These are phyloP conservation scores for Hygrophoropsis aurantiaca DNA, from an alignment of 768 basidiomycete species.

Conservation along the genomic window DNA sequence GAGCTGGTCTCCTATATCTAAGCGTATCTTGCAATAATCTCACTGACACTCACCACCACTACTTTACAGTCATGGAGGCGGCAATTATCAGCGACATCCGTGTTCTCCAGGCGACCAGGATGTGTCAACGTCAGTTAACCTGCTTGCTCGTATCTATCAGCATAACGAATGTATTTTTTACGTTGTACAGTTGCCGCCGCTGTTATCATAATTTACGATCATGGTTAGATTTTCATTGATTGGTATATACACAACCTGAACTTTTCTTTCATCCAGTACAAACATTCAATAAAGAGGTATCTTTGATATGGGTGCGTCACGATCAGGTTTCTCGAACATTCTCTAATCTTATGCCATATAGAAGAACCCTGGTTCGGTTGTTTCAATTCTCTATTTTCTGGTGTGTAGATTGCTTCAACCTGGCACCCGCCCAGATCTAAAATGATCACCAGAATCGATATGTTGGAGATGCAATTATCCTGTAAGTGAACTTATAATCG, in stretches of 20 bases:
- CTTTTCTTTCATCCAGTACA: background rate
- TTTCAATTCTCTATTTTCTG: constrained; percentile 2
- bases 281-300: constrained; percentile 2
- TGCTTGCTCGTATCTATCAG: background rate
- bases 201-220: constrained; percentile 5
- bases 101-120: constrained; percentile 6
- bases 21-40: no score
- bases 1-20: no score
- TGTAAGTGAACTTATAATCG: background rate
- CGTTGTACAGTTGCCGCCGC: constrained; percentile 4
- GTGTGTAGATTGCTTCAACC: background rate
- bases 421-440: background rate
- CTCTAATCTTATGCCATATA: background rate
- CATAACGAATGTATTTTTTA: background rate
- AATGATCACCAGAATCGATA: constrained; percentile 6
- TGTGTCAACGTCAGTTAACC: constrained; percentile 5
- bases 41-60: no score
- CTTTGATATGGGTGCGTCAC: constrained; percentile 9
- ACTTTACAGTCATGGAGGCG: constrained; percentile 3
- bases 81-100: constrained; percentile 2
- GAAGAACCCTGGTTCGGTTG: constrained; percentile 1
- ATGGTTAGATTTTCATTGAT: background rate
- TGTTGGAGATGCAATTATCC: constrained; percentile 3
- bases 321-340: background rate
- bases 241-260: background rate